Percentiles rank a stretch among this genome's conserved stretches.
These are phyloP conservation scores for Thraustochytrium sp. DNA, from an alignment of 352 stramenopile genomes.

Conservation along the genomic window DNA sequence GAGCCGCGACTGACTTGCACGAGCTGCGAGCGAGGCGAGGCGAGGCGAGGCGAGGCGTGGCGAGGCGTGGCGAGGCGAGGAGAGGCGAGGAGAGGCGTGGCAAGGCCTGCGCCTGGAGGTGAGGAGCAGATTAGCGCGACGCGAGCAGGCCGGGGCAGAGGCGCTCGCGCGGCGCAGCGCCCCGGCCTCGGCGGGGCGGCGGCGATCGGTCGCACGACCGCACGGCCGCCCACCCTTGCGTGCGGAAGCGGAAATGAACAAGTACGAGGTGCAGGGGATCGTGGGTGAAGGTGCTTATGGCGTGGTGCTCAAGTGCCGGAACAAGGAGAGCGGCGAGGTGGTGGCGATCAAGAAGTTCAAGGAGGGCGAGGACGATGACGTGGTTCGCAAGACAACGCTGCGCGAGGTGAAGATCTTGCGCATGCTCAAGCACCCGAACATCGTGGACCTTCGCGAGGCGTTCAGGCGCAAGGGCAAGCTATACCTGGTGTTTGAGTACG, in stretches of 20 bases:
- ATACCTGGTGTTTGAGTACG: slow-evolving; percentile 69
- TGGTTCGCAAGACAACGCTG: slow-evolving; percentile 85
- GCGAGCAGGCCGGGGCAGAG: too few species aligned
- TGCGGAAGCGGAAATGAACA: slow-evolving; percentile 57
- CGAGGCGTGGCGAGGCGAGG: too few species aligned
- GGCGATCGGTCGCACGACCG: too few species aligned
- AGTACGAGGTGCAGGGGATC: slow-evolving; percentile 85
- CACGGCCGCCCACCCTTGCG: too few species aligned
- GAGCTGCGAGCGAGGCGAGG: too few species aligned
- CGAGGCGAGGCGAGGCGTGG: too few species aligned
- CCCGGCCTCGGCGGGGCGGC: too few species aligned
- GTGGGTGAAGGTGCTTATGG: slow-evolving; percentile 87
- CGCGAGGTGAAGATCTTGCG: slow-evolving; percentile 67
- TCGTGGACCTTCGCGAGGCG: slow-evolving; percentile 62
- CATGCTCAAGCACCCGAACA: slow-evolving; percentile 61
- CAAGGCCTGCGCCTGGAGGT: too few species aligned
- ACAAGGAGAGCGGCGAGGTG: slow-evolving; percentile 59
- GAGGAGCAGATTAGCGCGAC: too few species aligned
- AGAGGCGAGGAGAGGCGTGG: too few species aligned
- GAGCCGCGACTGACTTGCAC: too few species aligned
- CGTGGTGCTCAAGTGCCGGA: slow-evolving; percentile 38
- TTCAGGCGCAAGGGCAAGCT: slow-evolving; percentile 61
- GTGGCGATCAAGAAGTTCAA: slow-evolving; percentile 77
- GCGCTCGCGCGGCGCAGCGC: too few species aligned
- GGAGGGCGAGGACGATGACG: slow-evolving; percentile 76